These are phyloP conservation scores for Ceratobasidium sp. DNA, from an alignment of 1,284 basidiomycete species.

Conservation along the genomic window DNA sequence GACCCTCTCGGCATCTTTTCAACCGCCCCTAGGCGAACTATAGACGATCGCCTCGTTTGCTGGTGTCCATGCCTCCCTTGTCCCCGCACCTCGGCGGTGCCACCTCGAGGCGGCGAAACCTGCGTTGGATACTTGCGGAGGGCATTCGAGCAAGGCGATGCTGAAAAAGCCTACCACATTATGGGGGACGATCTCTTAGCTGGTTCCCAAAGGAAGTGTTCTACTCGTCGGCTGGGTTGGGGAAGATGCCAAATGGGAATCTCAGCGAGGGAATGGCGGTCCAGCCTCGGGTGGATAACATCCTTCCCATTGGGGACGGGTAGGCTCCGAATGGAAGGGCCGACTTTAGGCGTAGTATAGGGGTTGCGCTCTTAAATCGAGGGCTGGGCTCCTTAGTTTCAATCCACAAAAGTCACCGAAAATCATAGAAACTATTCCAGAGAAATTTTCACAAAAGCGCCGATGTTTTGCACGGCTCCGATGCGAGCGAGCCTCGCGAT, in stretches of 20 bases:
- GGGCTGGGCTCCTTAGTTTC: neutral
- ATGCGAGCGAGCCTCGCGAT: neutral
- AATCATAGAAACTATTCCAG: constrained; percentile 3
- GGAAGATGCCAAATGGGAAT: constrained; percentile 5
- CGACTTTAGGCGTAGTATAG: constrained; percentile 26
- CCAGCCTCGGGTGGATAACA: constrained; percentile 8
- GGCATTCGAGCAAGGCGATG: neutral
- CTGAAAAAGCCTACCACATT: neutral
- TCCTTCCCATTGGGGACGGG: neutral
- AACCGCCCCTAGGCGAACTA: neutral
- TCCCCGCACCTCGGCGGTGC: constrained; percentile 31
- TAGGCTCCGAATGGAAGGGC: constrained; percentile 2
- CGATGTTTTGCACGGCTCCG: constrained; percentile 8
- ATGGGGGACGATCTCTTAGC: neutral
- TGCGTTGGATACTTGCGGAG: constrained; percentile 22
- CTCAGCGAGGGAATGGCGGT: constrained; percentile 2
- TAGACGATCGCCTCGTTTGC: neutral
- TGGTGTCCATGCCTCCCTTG: neutral
- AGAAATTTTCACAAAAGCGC: constrained; percentile 31
- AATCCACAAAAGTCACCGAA: neutral
- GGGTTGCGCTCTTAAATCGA: neutral
- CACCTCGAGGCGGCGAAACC: constrained; percentile 38
- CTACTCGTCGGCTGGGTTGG: neutral
- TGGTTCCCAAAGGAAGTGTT: neutral
- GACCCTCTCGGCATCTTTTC: neutral